A percentile compares a stretch with the other conserved stretches of the same genome.
Evolutionary conservation across 495 filamentous ascomycete species (phyloP).

Genomic region (Saxophila tyrrhenica): DNA sequence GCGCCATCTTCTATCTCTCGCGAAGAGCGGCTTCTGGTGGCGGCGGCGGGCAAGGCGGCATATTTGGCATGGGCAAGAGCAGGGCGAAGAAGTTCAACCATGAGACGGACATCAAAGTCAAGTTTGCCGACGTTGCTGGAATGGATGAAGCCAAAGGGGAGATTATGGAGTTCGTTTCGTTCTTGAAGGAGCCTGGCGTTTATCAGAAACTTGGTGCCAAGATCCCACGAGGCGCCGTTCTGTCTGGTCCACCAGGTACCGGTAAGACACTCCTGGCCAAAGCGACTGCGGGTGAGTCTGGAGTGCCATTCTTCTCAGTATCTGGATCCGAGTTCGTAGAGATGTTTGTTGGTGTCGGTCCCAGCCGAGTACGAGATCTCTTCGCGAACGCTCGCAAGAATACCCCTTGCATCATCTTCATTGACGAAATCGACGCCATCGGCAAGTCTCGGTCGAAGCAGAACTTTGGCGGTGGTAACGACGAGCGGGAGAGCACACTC

Average conservation of each 20-base stretch:
- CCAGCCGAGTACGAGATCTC: slow-evolving; percentile 86
- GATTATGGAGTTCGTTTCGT: slow-evolving; percentile 98
- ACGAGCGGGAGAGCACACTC: slow-evolving; percentile 90
- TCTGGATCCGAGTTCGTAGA: slow-evolving; percentile 98
- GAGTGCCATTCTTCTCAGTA: slow-evolving; percentile 94
- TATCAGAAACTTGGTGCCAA: slow-evolving; percentile 94
- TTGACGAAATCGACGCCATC: slow-evolving; percentile 98
- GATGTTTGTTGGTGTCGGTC: slow-evolving; percentile 98
- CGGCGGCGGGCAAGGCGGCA: slow-evolving; percentile 62
- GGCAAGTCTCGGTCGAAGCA: slow-evolving; percentile 75
- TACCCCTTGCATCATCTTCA: slow-evolving; percentile 97
- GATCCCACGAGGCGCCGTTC: slow-evolving; percentile 91
- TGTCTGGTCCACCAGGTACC: slow-evolving; percentile 91
- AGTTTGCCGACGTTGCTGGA: slow-evolving; percentile 92
- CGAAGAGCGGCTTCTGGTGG: slow-evolving; percentile 52
- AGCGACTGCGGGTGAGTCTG: slow-evolving; percentile 94
- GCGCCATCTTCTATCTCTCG: slow-evolving; percentile 59
- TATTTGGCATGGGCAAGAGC: slow-evolving; percentile 92
- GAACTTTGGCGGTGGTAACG: slow-evolving; percentile 76
- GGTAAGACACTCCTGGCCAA: slow-evolving; percentile 97
- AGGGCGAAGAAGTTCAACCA: slow-evolving; percentile 95
- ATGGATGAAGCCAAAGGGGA: slow-evolving; percentile 98
- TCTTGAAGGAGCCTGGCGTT: slow-evolving; percentile 77
- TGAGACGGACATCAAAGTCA: slow-evolving; percentile 88
- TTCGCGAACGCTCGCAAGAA: slow-evolving; percentile 92